A percentile compares a stretch with the other conserved stretches of the same genome.
Conservation (phyloP, 1,139 yeast genomes). For the Scheffersomyces insectosa region DNA sequence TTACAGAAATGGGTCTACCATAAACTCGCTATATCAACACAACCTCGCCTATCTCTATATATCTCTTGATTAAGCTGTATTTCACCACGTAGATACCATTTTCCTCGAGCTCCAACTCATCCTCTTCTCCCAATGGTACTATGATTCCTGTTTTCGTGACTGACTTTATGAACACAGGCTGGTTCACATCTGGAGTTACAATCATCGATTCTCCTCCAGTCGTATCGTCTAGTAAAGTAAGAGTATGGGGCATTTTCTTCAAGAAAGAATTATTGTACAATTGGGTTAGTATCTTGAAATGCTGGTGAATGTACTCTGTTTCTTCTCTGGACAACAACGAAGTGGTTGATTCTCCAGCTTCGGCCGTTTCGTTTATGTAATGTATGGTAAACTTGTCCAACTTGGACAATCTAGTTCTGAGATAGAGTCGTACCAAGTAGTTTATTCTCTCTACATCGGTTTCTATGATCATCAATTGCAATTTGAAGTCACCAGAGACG, state of each 20-base stretch:
- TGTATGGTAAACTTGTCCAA: slow-evolving; percentile 68
- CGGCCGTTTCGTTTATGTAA: slow-evolving; percentile 36
- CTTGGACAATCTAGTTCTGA: slow-evolving; percentile 73
- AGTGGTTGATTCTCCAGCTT: slow-evolving; percentile 21
- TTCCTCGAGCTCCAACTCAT: slow-evolving; percentile 60
- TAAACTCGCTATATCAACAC: slow-evolving; percentile 31
- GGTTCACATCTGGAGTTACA: slow-evolving; percentile 70
- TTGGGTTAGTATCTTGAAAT: slow-evolving; percentile 61
- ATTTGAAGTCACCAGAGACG: slow-evolving; percentile 63
- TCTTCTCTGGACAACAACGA: slow-evolving; percentile 58
- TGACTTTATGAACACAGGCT: slow-evolving; percentile 75
- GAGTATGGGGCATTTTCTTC: slow-evolving; percentile 61
- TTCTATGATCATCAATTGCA: slow-evolving; percentile 81
- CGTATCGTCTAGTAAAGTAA: slow-evolving; percentile 76
- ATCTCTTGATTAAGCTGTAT: slow-evolving; percentile 53
- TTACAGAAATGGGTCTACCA: too few relatives aligned
- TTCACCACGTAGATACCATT: slow-evolving; percentile 79
- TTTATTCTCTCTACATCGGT: slow-evolving; percentile 88
- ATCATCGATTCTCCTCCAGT: slow-evolving; percentile 80
- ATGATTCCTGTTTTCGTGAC: slow-evolving; percentile 27
- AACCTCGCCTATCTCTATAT: slow-evolving; percentile 44
- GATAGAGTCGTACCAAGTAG: slow-evolving; percentile 74
- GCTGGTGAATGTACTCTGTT: slow-evolving; percentile 53
- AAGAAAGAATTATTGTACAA: slow-evolving; percentile 72
- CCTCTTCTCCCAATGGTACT: slow-evolving; percentile 40